Evolutionary conservation across 768 basidiomycete species (phyloP), one percentile per base, ranked within the genome.

Genomic region (Lentinula lateritia): DNA sequence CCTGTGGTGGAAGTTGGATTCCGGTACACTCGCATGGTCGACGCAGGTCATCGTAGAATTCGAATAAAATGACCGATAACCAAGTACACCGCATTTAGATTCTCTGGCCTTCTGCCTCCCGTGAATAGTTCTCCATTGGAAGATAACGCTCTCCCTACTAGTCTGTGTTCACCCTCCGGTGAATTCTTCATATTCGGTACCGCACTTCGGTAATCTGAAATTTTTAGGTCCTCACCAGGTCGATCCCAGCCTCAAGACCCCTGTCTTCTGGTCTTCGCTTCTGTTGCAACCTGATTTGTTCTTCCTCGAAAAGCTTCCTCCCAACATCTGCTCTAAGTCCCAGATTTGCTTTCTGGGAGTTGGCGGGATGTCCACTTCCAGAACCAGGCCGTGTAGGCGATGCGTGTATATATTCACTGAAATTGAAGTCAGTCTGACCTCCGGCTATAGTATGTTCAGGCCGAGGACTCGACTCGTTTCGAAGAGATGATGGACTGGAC

Each of bases 331-430:
- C 80, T 50, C 85, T 78, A 50, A 87, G 73, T 61, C 83, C 83
- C 45, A 79, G 65, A 62, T 79, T 82, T 41, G 73, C 62, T 63
- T 79, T 79, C 52, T 76, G 70, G 13, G 45, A 8, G 16, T 10
- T 43, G 15, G 46, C 13, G 20, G 38, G 15, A 16, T 36, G 53
- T 0, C 34, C 54, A 41, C 20, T 18, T 10, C 54, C 54, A 34
- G 35, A 15, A 45, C 56, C 58, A n/a, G 58, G 52, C 63, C 62
- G 85, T 3, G 86, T 85, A 13, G 87, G 87, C 28, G 88, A 89
- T 41, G 86, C 85, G 65, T 90, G 85, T 68, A 90, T 83, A 69
- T 84, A 91, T 61, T 90, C 89, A 64, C 81, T 81, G 62, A 89
- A 76, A 70, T 89, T 87, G 73, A 90, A 89, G 15, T 82, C 72